Conservation (phyloP, 805 yeast species). For the Yarrowia bubula region DNA sequence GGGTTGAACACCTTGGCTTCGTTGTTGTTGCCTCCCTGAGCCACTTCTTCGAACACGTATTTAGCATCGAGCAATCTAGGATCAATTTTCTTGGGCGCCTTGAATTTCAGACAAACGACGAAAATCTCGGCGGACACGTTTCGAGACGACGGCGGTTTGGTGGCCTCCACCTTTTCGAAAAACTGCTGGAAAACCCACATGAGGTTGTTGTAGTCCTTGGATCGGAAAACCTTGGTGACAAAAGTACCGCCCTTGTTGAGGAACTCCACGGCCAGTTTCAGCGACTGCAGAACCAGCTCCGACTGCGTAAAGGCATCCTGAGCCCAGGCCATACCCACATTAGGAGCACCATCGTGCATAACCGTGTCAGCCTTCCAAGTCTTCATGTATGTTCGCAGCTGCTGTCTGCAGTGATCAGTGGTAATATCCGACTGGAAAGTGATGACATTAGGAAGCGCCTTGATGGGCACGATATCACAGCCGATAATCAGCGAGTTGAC, state of each 20-base stretch:
- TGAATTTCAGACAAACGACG: slow-evolving; percentile 93
- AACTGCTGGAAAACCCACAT: slow-evolving; percentile 97
- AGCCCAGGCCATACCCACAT: slow-evolving; percentile 99
- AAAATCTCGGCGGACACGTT: slow-evolving; percentile 98
- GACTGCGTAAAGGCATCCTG: slow-evolving; percentile 99
- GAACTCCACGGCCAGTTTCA: slow-evolving; percentile 91
- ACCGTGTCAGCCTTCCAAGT: slow-evolving; percentile 99
- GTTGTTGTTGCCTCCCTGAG: slow-evolving; percentile 54
- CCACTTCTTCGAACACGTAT: slow-evolving; percentile 90
- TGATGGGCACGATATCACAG: slow-evolving; percentile 98
- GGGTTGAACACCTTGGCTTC: slow-evolving; percentile 95
- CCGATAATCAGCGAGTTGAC: slow-evolving; percentile 91
- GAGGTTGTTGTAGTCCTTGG: slow-evolving; percentile 96
- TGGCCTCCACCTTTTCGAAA: slow-evolving; percentile 95
- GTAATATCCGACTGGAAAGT: slow-evolving; percentile 97
- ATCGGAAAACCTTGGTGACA: slow-evolving; percentile 94
- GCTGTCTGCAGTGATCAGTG: slow-evolving; percentile 95
- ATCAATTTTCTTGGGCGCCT: slow-evolving; percentile 93
- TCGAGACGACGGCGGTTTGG: slow-evolving; percentile 98
- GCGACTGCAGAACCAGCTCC: slow-evolving; percentile 89
- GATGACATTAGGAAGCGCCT: slow-evolving; percentile 90
- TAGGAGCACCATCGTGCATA: slow-evolving; percentile 99
- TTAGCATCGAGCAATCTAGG: slow-evolving; percentile 88
- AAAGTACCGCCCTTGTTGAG: slow-evolving; percentile 89
- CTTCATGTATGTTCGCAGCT: slow-evolving; percentile 90